Conservation (phyloP, 2,329 filamentous ascomycete species). For the Sporothrix brunneoviolacea region DNA sequence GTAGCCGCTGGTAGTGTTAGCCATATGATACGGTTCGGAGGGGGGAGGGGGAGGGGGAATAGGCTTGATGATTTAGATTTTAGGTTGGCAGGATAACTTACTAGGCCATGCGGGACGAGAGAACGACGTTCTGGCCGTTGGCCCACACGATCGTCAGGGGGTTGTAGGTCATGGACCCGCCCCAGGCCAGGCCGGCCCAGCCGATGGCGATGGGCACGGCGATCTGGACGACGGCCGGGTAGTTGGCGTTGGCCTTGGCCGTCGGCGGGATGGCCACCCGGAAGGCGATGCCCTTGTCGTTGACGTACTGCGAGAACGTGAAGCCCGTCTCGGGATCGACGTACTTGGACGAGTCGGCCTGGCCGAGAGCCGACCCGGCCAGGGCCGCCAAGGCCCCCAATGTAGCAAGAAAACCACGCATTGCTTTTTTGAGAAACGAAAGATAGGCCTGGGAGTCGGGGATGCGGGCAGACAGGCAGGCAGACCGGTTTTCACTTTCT, state of each 20-base stretch:
- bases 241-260: constrained; percentile 22
- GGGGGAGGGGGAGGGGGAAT: too few relatives aligned
- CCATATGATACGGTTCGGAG: too few relatives aligned
- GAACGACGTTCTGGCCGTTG: constrained; percentile 34
- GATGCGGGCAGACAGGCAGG: too few relatives aligned
- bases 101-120: constrained; percentile 39
- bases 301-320: constrained; percentile 36
- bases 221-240: constrained; percentile 34
- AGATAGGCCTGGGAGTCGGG: too few relatives aligned
- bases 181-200: constrained; percentile 44
- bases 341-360: constrained; percentile 29
- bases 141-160: constrained; percentile 40
- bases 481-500: background rate
- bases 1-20: constrained; percentile 25
- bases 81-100: constrained; percentile 27
- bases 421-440: background rate
- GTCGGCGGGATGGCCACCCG: constrained; percentile 31
- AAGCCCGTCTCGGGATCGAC: constrained; percentile 34
- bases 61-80: too few relatives aligned
- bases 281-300: constrained; percentile 30
- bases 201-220: constrained; percentile 36
- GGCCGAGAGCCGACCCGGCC: constrained; percentile 18
- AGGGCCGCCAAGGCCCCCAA: constrained; percentile 10
- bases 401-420: constrained; percentile 12
- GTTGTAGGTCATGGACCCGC: constrained; percentile 42